phyloP scores from a whole-genome alignment of 139 green algal species.

The Auxenochlorella pyrenoidosa region DNA sequence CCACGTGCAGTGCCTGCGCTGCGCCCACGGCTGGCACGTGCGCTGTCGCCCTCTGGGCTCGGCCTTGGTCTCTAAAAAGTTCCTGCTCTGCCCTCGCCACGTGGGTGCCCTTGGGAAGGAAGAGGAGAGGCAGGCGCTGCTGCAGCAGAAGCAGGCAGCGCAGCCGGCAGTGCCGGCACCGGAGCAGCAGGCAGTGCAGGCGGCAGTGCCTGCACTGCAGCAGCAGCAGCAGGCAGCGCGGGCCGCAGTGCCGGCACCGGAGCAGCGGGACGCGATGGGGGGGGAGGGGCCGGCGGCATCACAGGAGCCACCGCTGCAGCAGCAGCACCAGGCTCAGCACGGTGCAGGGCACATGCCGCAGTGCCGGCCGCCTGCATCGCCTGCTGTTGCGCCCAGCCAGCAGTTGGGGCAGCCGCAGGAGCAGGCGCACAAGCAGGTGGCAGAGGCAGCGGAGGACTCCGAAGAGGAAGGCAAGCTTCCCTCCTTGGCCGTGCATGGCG shows the following conservation, averaged over 20 bases:
- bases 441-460: background rate
- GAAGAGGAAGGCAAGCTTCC: slow-evolving; percentile 1
- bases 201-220: background rate
- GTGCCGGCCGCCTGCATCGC: no score
- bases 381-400: no score
- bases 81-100: slow-evolving; percentile 36
- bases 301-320: no score
- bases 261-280: no score
- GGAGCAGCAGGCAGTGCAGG: background rate
- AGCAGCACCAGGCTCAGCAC: no score
- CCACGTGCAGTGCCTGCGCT: slow-evolving; percentile 46
- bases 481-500: background rate
- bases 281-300: no score
- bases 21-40: slow-evolving; percentile 48
- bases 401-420: background rate
- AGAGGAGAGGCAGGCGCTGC: no score
- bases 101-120: background rate
- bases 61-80: slow-evolving; percentile 36
- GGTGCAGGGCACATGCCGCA: no score
- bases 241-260: no score
- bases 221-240: background rate
- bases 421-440: background rate
- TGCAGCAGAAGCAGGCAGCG: background rate
- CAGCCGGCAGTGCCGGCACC: background rate
- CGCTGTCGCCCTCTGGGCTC: slow-evolving; percentile 33